Evolutionary conservation across 345 rosid genomes (phyloP), one percentile per base, ranked within the genome.

Genomic region (Gossypioides kirkii): DNA sequence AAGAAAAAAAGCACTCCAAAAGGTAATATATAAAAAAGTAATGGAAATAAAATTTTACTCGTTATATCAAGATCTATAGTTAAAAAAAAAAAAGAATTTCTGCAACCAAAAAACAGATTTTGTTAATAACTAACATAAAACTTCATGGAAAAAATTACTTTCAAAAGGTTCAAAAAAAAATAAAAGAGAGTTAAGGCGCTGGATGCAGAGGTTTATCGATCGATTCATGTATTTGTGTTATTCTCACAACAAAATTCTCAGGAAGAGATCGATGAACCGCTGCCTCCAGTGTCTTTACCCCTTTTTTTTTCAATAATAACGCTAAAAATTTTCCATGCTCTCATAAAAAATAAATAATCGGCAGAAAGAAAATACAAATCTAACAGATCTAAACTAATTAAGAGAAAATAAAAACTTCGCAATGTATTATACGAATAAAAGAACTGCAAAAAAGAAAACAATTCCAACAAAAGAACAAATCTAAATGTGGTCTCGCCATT

Each of bases 171-270:
- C 38, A 6, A 2, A 43, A 59, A 46, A 3, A 3, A 55, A 55
- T 10, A 10, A 54, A 43, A 26, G 38, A 66, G 65, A 62, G 77
- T 74, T 78, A n/a, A 79, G 86, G 83, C 89, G 78, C 88, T 90
- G 96, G 98, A 93, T 93, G 98, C 98, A 93, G 98, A 93, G 98
- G 98, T 93, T 93, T 93, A 91, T 93, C 98, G 97, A 93, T 88
- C 97, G 80, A 81, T 91, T 93, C 98, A 79, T 89, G 92, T 82
- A 74, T 46, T 62, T 45, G 55, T 43, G 32, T 22, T 42, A 23
- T 23, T 23, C 22, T 78, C 67, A 70, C 74, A 75, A 78, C 76
- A 74, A 75, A 79, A 69, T 76, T 78, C 42, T 76, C 96, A 93
- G 80, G 93, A 93, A 89, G 83, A 86, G 97, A 93, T 93, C 97